A percentile compares a stretch with the other conserved stretches of the same genome.
Evolutionary conservation across 2,329 filamentous ascomycete species (phyloP).

Genomic region (Aquanectria penicillioides): DNA sequence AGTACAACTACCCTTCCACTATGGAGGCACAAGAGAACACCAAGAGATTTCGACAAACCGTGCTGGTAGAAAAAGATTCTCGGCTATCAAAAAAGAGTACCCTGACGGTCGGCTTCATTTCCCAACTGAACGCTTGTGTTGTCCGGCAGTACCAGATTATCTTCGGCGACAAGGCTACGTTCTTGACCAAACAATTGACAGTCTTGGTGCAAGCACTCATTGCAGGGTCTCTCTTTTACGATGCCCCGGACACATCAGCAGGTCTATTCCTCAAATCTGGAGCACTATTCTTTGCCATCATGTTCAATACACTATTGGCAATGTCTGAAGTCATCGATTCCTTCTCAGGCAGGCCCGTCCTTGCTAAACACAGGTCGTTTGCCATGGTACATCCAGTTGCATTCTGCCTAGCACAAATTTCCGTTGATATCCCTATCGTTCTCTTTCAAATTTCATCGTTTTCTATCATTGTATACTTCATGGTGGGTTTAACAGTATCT

Average conservation of each 20-base stretch:
- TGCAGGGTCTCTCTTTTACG: slow-evolving; percentile 74
- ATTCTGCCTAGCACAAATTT: slow-evolving; percentile 63
- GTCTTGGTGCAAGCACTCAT: slow-evolving; percentile 70
- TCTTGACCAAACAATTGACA: slow-evolving; percentile 69
- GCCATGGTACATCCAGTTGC: slow-evolving; percentile 64
- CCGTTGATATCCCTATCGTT: slow-evolving; percentile 69
- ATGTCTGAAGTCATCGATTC: slow-evolving; percentile 75
- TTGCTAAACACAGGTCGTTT: slow-evolving; percentile 57
- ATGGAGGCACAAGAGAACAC: slow-evolving; percentile 60
- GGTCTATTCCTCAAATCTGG: slow-evolving; percentile 69
- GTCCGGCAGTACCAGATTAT: slow-evolving; percentile 73
- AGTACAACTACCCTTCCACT: slow-evolving; percentile 66
- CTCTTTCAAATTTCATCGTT: slow-evolving; percentile 72
- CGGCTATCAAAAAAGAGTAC: slow-evolving; percentile 63
- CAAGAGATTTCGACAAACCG: slow-evolving; percentile 61
- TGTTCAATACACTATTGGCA: slow-evolving; percentile 70
- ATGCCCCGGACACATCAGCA: slow-evolving; percentile 61
- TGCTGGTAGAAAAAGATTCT: slow-evolving; percentile 64
- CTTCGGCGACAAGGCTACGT: slow-evolving; percentile 71
- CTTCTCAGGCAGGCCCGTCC: slow-evolving; percentile 74
- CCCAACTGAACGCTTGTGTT: slow-evolving; percentile 66
- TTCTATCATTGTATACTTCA: slow-evolving; percentile 78
- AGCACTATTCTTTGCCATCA: slow-evolving; percentile 58
- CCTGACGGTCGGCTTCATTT: slow-evolving; percentile 62
- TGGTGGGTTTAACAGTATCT: slow-evolving; percentile 74